Base-by-base conservation (phyloP, 805 yeast species). In the Cyberlindnera euphorbiae region DNA sequence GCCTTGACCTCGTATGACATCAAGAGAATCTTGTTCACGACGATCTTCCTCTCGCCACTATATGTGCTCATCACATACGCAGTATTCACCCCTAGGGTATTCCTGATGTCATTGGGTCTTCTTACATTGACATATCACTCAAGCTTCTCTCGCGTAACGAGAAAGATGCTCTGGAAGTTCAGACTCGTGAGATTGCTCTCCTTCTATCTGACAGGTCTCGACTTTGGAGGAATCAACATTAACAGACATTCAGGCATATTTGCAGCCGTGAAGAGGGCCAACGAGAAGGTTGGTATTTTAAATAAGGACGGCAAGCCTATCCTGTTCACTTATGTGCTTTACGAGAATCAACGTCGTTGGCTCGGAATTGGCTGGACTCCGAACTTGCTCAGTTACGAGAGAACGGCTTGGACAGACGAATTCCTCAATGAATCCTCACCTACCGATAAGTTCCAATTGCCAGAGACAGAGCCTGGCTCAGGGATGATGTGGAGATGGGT, bases 351-450 rank as follows among this genome's bases (percentile, higher is more conserved):
- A 64, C 77, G 98, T 55, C 79, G 94, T 52, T 90, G 98, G 98
- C 69, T 90, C 26, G 97, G 97, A 11, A 85, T 90, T 50, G 98
- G 98, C 10, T 90, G 98, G 98, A 90, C 97, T 0, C 70, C 94
- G 12, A 88, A 88, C 54, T 69, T 93, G 56, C 69, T 93, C 44
- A 81, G 94, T 33, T 90, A 90, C 56, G 98, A 90, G 62, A 74
- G 98, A 55, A 80, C 95, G 0, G 82, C 97, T 4, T 90, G 97
- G 97, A 89, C 97, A 0, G 98, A 90, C 57, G 97, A 89, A 58
- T 89, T 88, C 54, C 66, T 88, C 44, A 90, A 89, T 59, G 96
- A 88, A 56, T 74, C 86, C 1, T 77, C 82, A 6, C 68, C 88
- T 8, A 80, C 89, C 14, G 93, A 82, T 6, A 62, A 70, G 14